A percentile compares a stretch with the other conserved stretches of the same genome.
These are phyloP conservation scores for Maudiozyma saulgeensis DNA, from an alignment of 805 yeast genomes.

Conservation along the genomic window DNA sequence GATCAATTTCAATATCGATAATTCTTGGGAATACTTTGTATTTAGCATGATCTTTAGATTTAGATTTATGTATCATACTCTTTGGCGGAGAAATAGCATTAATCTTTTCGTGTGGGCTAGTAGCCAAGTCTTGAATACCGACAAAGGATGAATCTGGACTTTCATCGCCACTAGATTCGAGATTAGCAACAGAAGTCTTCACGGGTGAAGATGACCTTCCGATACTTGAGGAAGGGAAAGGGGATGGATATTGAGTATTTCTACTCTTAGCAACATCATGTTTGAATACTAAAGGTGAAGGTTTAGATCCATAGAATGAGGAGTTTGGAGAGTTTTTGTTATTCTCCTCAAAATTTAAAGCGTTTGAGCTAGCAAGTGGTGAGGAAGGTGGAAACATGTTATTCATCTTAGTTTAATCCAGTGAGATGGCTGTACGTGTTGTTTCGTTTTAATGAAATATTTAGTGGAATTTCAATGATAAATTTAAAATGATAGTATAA, in stretches of 20 bases:
- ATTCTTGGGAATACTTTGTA: background rate
- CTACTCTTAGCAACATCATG: background rate
- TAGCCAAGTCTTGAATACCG: background rate
- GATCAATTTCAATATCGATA: conserved; percentile 13
- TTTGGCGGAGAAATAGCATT: background rate
- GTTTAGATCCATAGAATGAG: background rate
- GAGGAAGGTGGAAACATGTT: conserved; percentile 3
- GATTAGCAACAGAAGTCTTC: conserved; percentile 4
- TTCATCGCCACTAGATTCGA: background rate
- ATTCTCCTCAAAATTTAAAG: background rate
- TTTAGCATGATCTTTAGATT: background rate
- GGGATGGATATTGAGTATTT: conserved; percentile 46
- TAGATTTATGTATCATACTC: background rate
- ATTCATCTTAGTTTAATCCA: background rate
- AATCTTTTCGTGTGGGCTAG: background rate
- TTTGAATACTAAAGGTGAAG: background rate
- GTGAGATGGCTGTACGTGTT: no score
- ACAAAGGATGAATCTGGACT: conserved; percentile 1
- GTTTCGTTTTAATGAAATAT: no score
- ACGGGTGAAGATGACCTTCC: conserved; percentile 35
- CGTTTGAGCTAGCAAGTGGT: background rate
- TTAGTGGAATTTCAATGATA: no score
- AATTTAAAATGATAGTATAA: no score
- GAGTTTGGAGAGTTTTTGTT: conserved; percentile 1
- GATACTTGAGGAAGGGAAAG: conserved; percentile 55